Percentiles rank a stretch among this genome's conserved stretches.
These are phyloP conservation scores for Antarctomyces pellizariae DNA, from an alignment of 495 filamentous ascomycete genomes.

Conservation along the genomic window DNA sequence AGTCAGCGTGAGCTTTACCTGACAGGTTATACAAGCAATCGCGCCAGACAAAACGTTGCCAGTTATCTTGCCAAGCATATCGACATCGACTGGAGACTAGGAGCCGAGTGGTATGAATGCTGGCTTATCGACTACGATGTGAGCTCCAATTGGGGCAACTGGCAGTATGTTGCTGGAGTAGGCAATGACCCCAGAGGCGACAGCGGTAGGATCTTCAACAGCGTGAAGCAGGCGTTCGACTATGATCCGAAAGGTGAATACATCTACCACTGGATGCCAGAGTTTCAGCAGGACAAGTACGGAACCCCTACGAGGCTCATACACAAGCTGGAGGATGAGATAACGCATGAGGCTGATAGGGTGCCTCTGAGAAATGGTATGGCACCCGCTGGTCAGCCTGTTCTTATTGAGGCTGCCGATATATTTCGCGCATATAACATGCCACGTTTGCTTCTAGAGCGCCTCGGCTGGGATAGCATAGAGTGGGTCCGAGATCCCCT, in stretches of 20 bases:
- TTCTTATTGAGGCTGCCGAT: slow-evolving; percentile 18
- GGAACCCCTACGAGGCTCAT: background rate
- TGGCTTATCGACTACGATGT: slow-evolving; percentile 48
- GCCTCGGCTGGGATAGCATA: slow-evolving; percentile 22
- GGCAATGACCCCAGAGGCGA: slow-evolving; percentile 41
- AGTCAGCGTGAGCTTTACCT: slow-evolving; percentile 40
- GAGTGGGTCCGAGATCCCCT: slow-evolving; percentile 25
- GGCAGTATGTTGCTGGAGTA: slow-evolving; percentile 52
- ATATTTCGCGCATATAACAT: slow-evolving; percentile 44
- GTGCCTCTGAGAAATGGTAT: no score
- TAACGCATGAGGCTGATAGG: no score
- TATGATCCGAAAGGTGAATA: slow-evolving; percentile 45
- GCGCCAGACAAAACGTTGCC: slow-evolving; percentile 47
- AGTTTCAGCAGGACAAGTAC: slow-evolving; percentile 28
- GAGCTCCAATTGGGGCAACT: slow-evolving; percentile 51
- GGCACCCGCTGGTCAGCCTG: background rate
- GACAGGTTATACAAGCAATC: slow-evolving; percentile 50
- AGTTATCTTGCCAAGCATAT: slow-evolving; percentile 47
- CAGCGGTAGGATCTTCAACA: slow-evolving; percentile 44
- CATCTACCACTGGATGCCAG: slow-evolving; percentile 39
- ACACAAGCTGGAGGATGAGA: slow-evolving; percentile 3
- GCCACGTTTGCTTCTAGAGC: slow-evolving; percentile 21
- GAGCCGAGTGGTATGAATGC: slow-evolving; percentile 58
- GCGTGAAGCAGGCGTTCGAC: slow-evolving; percentile 44
- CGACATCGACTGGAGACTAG: slow-evolving; percentile 50